These are phyloP conservation scores for Magnaporthales sp. DNA, from an alignment of 2,329 filamentous ascomycete genomes.

Conservation along the genomic window DNA sequence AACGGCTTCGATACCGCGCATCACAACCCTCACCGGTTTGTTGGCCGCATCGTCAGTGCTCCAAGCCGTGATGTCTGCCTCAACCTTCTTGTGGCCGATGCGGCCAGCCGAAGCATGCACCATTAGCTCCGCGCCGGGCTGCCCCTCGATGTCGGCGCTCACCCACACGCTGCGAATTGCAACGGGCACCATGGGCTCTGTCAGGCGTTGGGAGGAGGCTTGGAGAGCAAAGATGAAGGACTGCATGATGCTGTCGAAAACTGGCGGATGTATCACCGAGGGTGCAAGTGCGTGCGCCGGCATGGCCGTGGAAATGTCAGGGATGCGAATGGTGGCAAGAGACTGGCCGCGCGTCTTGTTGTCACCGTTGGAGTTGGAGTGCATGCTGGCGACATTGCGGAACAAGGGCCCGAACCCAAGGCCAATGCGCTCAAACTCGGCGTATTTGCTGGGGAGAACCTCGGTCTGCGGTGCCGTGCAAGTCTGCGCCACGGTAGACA, in stretches of 20 bases:
- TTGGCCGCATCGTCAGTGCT: not conserved
- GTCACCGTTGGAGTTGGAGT: not conserved
- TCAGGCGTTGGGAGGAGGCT: not conserved
- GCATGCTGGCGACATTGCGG: not conserved
- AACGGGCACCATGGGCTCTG: not conserved
- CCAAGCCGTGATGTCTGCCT: not conserved
- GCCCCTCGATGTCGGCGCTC: not conserved
- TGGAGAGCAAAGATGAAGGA: not conserved
- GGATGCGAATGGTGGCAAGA: not conserved
- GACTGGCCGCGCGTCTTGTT: not conserved
- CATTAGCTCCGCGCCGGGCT: not conserved
- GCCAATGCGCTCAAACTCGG: conserved; percentile 9
- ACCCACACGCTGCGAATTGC: not conserved
- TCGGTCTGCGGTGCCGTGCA: not conserved
- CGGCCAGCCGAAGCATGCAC: not conserved
- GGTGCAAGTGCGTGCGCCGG: not conserved
- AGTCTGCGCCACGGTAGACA: not conserved
- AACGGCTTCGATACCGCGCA: not conserved
- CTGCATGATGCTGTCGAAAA: conserved; percentile 1
- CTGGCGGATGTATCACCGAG: not conserved
- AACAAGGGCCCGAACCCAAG: conserved; percentile 15
- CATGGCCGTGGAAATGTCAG: not conserved
- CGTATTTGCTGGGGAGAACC: not conserved
- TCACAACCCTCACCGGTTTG: not conserved
- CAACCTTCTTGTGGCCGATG: not conserved